These are phyloP conservation scores for Aspergillus cristatus DNA, from an alignment of 495 filamentous ascomycete genomes.

Conservation along the genomic window DNA sequence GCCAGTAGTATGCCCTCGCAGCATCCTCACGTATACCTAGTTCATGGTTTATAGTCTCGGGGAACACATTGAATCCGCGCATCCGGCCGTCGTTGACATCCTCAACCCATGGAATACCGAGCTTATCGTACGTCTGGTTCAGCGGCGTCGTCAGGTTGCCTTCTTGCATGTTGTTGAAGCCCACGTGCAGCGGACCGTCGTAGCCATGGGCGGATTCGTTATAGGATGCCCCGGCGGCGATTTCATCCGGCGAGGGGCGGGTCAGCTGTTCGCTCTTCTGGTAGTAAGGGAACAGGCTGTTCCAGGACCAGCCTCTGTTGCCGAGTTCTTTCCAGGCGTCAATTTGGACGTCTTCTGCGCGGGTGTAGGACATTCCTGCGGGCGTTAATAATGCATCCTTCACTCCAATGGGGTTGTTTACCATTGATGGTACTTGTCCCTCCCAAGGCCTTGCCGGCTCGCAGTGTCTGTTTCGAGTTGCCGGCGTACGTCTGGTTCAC, in stretches of 20 bases:
- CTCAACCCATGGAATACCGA: slow-evolving; percentile 17
- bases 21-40: slow-evolving; percentile 40
- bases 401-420: slow-evolving; percentile 3
- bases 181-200: slow-evolving; percentile 33
- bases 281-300: slow-evolving; percentile 48
- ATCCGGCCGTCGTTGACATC: slow-evolving; percentile 26
- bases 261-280: slow-evolving; percentile 32
- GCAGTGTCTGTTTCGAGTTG: slow-evolving; percentile 22
- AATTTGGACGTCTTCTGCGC: slow-evolving; percentile 23
- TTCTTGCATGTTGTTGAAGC: slow-evolving; percentile 20
- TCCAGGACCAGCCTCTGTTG: slow-evolving; percentile 54
- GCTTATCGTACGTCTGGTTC: slow-evolving; percentile 5
- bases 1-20: slow-evolving; percentile 31
- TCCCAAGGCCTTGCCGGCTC: slow-evolving; percentile 42
- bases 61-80: slow-evolving; percentile 25
- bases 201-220: slow-evolving; percentile 31
- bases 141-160: slow-evolving; percentile 15
- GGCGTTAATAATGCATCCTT: not conserved
- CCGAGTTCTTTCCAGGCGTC: slow-evolving; percentile 50
- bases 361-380: slow-evolving; percentile 39
- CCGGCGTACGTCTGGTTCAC: slow-evolving; percentile 33
- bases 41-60: slow-evolving; percentile 18
- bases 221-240: slow-evolving; percentile 24
- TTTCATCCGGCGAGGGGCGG: slow-evolving; percentile 18
- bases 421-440: slow-evolving; percentile 48